Percentiles rank a stretch among this genome's conserved stretches.
Evolutionary conservation across 2,329 filamentous ascomycete species (phyloP).

Genomic region (Macrophomina tecta): DNA sequence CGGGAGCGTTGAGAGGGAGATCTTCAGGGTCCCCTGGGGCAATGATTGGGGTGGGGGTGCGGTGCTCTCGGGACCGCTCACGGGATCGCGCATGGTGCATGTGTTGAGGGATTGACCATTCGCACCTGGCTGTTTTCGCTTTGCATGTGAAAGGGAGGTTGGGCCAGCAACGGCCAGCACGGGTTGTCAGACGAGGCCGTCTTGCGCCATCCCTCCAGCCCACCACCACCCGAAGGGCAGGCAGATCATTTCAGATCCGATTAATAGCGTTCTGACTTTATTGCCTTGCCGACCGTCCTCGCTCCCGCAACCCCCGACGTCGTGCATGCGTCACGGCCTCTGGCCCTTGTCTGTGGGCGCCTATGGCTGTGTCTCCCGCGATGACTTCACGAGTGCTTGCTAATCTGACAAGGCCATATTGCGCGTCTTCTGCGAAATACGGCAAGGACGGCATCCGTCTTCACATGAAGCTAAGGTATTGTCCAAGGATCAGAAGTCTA

Average conservation of each 20-base stretch:
- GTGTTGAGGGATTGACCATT: constrained; percentile 25
- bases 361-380: not conserved
- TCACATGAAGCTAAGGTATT: constrained; percentile 11
- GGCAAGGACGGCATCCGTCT: constrained; percentile 1
- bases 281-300: not conserved
- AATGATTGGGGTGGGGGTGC: not conserved
- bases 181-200: not conserved
- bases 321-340: not conserved
- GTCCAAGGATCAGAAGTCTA: not conserved
- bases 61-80: not conserved
- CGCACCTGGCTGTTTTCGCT: no score
- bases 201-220: constrained; percentile 11
- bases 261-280: constrained; percentile 6
- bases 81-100: constrained; percentile 16
- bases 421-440: not conserved
- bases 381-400: constrained; percentile 11
- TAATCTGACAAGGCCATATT: constrained; percentile 12
- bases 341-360: not conserved
- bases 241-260: not conserved
- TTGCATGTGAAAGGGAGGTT: constrained; percentile 13
- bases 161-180: not conserved
- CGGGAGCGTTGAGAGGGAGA: constrained; percentile 24
- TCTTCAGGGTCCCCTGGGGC: constrained; percentile 17
- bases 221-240: not conserved
- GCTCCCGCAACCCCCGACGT: not conserved